Evolutionary conservation across 257 asterid species (phyloP).

Genomic region (Ligustrum vulgare): DNA sequence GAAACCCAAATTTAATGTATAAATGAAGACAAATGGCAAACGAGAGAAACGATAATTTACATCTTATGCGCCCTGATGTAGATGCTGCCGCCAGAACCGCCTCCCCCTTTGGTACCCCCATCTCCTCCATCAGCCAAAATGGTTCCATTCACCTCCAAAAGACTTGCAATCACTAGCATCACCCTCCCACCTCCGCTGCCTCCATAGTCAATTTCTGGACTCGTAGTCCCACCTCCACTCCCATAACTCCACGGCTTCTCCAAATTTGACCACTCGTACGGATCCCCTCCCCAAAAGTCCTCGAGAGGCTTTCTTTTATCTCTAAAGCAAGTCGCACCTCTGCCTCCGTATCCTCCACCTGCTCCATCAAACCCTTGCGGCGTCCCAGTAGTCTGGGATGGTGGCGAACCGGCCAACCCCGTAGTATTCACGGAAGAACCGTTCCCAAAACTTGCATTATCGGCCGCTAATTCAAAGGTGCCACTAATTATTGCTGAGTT

Average conservation of each 20-base stretch:
- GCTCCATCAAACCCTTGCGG: conserved; percentile 93
- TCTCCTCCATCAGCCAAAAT: conserved; percentile 92
- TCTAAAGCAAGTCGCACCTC: conserved; percentile 85
- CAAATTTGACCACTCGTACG: conserved; percentile 79
- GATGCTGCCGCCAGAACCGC: conserved; percentile 99
- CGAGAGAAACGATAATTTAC: conserved; percentile 43
- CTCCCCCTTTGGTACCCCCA: conserved; percentile 88
- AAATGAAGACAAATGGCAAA: conserved; percentile 3
- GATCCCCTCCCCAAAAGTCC: conserved; percentile 99
- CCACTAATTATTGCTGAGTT: conserved; percentile 60
- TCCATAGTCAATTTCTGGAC: conserved; percentile 79
- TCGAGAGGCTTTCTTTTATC: conserved; percentile 71
- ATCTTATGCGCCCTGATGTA: conserved; percentile 74
- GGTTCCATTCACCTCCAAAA: conserved; percentile 85
- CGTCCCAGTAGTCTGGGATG: conserved; percentile 89
- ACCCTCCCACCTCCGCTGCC: conserved; percentile 99
- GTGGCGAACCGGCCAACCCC: conserved; percentile 82
- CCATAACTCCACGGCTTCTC: conserved; percentile 81
- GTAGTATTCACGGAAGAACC: conserved; percentile 81
- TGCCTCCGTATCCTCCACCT: conserved; percentile 98
- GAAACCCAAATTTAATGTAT: not conserved
- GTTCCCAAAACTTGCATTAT: conserved; percentile 60
- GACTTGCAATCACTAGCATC: conserved; percentile 38
- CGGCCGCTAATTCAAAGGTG: conserved; percentile 60
- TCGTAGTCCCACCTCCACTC: conserved; percentile 89